phyloP scores from a whole-genome alignment of 148 eudicot genomes.

The Chenopodium berlandieri region DNA sequence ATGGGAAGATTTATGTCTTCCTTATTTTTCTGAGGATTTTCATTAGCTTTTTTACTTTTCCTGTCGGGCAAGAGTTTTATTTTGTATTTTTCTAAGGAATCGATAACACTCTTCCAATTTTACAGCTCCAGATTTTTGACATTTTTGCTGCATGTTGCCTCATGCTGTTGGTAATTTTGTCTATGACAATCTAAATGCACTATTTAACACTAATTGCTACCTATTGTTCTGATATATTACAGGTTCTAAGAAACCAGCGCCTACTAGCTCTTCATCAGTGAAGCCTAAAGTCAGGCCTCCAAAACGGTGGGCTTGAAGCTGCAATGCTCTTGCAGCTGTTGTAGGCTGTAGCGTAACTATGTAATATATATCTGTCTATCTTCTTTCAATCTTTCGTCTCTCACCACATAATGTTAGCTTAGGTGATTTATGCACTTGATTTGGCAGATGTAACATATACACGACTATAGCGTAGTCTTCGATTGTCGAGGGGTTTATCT shows the following conservation, averaged over 20 bases:
- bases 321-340: constrained; percentile 23
- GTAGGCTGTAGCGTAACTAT: constrained; percentile 6
- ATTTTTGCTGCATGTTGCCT: not conserved
- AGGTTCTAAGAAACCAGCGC: constrained; percentile 34
- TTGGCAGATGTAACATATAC: constrained; percentile 10
- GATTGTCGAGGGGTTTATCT: not conserved
- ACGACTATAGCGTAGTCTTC: not conserved
- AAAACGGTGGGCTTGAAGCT: constrained; percentile 35
- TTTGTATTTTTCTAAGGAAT: not conserved
- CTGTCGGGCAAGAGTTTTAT: too few species aligned
- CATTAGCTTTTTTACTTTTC: not conserved
- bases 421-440: not conserved
- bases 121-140: not conserved
- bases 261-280: constrained; percentile 27
- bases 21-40: not conserved
- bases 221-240: constrained; percentile 7
- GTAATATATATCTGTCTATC: not conserved
- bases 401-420: not conserved
- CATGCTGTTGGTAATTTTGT: not conserved
- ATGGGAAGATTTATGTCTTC: not conserved
- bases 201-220: not conserved
- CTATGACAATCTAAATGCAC: not conserved
- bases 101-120: not conserved
- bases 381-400: not conserved
- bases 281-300: constrained; percentile 39